Conservation (phyloP, 202 grass and related monocot species). For the Elaeis oleifera region DNA sequence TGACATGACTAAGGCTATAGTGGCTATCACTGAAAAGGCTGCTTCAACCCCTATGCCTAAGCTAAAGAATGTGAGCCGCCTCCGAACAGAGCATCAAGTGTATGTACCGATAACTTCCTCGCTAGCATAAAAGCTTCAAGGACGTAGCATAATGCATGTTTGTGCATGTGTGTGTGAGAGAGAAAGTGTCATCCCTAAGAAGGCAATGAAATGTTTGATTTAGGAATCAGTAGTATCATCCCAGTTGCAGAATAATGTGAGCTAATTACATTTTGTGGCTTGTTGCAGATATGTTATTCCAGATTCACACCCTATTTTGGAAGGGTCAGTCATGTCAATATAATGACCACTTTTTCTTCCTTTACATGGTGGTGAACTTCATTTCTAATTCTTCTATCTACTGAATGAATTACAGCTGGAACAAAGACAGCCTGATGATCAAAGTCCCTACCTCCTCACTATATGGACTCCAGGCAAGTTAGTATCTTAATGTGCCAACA, state of each 20-base stretch:
- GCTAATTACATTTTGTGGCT: neutral
- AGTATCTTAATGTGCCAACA: constrained; percentile 9
- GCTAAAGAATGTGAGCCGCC: constrained; percentile 78
- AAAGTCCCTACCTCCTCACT: constrained; percentile 71
- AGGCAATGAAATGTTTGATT: too few species aligned
- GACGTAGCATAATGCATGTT: too few species aligned
- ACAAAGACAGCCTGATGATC: constrained; percentile 65
- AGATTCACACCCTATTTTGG: constrained; percentile 70
- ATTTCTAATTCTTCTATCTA: constrained; percentile 18
- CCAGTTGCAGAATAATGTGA: neutral
- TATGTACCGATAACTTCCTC: constrained; percentile 19
- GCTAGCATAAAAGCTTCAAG: too few species aligned
- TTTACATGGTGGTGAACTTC: constrained; percentile 14
- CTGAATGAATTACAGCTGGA: constrained; percentile 52
- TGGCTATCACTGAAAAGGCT: constrained; percentile 60
- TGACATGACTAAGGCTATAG: constrained; percentile 84
- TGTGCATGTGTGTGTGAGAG: too few species aligned
- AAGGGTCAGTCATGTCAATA: constrained; percentile 44
- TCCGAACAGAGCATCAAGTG: constrained; percentile 91
- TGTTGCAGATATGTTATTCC: constrained; percentile 78
- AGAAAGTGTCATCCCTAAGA: too few species aligned
- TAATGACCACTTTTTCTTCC: constrained; percentile 14
- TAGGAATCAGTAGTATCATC: too few species aligned
- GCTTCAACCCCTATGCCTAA: constrained; percentile 66
- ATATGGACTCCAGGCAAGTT: constrained; percentile 66